phyloP scores from a whole-genome alignment of 2,329 filamentous ascomycete genomes.

The Aureobasidium sp. region DNA sequence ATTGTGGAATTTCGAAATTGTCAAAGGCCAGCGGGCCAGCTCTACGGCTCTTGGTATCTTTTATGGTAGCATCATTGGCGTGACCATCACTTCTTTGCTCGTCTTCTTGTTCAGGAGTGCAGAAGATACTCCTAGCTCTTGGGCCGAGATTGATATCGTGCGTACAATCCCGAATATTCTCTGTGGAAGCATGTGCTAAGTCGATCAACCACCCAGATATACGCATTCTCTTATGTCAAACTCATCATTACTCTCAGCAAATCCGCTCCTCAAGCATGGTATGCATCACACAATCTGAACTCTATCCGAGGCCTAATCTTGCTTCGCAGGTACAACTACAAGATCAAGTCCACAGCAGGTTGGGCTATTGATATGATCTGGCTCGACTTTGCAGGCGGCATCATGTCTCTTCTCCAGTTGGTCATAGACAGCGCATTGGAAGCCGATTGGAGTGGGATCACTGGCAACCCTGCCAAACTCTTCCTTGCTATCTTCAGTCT shows the following conservation, averaged over 20 bases:
- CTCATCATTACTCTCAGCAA: conserved; percentile 83
- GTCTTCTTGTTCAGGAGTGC: conserved; percentile 38
- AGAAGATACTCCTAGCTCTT: conserved; percentile 42
- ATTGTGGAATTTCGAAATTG: conserved; percentile 68
- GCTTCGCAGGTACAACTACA: conserved; percentile 54
- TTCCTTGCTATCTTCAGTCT: conserved; percentile 79
- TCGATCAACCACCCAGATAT: conserved; percentile 38
- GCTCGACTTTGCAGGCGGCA: conserved; percentile 72
- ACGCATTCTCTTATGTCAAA: conserved; percentile 79
- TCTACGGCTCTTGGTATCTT: conserved; percentile 62
- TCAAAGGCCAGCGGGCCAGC: conserved; percentile 45
- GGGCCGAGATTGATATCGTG: conserved; percentile 61
- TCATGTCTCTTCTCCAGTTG: conserved; percentile 75
- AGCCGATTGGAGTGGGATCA: conserved; percentile 76
- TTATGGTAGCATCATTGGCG: conserved; percentile 57
- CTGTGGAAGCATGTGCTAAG: conserved; percentile 14
- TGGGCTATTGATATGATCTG: conserved; percentile 64
- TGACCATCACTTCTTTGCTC: conserved; percentile 42
- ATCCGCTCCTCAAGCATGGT: conserved; percentile 78
- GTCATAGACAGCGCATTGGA: conserved; percentile 78
- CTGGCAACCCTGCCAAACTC: conserved; percentile 87
- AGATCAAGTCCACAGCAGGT: conserved; percentile 74
- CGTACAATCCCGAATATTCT: conserved; percentile 19
- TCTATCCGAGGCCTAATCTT: not conserved
- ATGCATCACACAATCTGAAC: conserved; percentile 26